These are phyloP conservation scores for Heliamphora pulchella DNA, from an alignment of 179 eudicot species.

Conservation along the genomic window DNA sequence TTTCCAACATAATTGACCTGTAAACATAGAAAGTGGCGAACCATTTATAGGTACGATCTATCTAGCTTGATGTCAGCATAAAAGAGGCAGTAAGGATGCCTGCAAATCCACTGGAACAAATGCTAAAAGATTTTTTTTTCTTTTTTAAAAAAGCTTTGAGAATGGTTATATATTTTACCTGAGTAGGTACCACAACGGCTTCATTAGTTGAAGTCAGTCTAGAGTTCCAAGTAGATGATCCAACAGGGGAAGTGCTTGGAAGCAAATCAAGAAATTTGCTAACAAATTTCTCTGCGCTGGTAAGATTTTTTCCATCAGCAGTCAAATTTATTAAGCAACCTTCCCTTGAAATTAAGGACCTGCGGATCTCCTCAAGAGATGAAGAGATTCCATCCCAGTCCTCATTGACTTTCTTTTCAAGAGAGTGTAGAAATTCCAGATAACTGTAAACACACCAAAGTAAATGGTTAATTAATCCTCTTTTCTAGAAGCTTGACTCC, in stretches of 20 bases:
- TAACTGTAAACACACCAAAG: constrained; percentile 48
- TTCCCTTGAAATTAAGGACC: constrained; percentile 54
- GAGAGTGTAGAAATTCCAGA: constrained; percentile 59
- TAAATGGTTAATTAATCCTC: neutral
- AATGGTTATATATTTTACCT: constrained; percentile 37
- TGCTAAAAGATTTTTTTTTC: neutral
- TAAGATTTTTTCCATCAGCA: constrained; percentile 75
- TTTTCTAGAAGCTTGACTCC: neutral
- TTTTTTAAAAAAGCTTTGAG: neutral
- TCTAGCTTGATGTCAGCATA: constrained; percentile 1
- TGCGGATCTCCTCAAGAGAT: constrained; percentile 90
- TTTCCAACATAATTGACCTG: constrained; percentile 99
- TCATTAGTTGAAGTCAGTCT: constrained; percentile 65
- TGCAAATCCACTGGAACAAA: neutral
- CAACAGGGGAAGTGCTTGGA: constrained; percentile 42
- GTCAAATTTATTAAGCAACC: constrained; percentile 87
- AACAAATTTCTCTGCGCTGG: constrained; percentile 54
- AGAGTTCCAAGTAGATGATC: constrained; percentile 53
- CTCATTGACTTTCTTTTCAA: constrained; percentile 70
- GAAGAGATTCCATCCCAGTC: constrained; percentile 76
- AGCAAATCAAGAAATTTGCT: constrained; percentile 77
- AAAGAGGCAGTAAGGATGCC: neutral
- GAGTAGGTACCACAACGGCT: constrained; percentile 93
- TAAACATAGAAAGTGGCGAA: constrained; percentile 7
- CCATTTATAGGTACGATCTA: neutral